phyloP scores from a whole-genome alignment of 768 basidiomycete species.

The Dentipellis sp. region DNA sequence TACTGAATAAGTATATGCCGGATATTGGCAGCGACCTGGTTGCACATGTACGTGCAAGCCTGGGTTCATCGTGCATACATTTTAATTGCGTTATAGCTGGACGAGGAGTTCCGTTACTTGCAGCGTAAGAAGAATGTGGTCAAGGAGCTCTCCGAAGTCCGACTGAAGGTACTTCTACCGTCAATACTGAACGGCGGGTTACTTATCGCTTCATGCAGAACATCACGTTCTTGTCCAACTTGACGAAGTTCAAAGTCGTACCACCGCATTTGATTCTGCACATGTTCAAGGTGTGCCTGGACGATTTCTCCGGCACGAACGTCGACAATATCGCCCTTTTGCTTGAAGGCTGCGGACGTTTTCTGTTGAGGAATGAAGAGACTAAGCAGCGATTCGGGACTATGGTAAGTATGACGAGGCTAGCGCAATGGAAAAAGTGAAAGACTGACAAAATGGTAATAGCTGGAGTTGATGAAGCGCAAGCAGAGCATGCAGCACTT shows the following conservation, averaged over 20 bases:
- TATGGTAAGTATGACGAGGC: slow-evolving; percentile 48
- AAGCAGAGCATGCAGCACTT: slow-evolving; percentile 93
- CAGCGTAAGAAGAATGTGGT: slow-evolving; percentile 92
- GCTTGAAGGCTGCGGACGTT: slow-evolving; percentile 91
- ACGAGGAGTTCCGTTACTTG: slow-evolving; percentile 94
- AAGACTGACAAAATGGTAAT: background rate
- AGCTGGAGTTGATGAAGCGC: slow-evolving; percentile 91
- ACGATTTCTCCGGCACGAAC: slow-evolving; percentile 89
- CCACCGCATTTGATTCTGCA: slow-evolving; percentile 89
- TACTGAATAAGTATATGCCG: slow-evolving; percentile 85
- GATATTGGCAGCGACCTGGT: slow-evolving; percentile 84
- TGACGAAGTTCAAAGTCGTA: slow-evolving; percentile 94
- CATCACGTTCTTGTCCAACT: slow-evolving; percentile 74
- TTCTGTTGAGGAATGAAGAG: slow-evolving; percentile 78
- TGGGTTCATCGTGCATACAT: background rate
- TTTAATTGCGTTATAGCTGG: slow-evolving; percentile 46
- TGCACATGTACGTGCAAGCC: slow-evolving; percentile 47
- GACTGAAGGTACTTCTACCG: slow-evolving; percentile 55
- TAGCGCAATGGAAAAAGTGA: background rate
- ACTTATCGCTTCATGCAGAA: slow-evolving; percentile 45
- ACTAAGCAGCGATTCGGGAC: slow-evolving; percentile 80
- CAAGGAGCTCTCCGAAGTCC: slow-evolving; percentile 77
- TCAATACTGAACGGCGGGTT: background rate
- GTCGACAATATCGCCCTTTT: slow-evolving; percentile 89
- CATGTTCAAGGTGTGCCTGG: slow-evolving; percentile 93